A percentile compares a stretch with the other conserved stretches of the same genome.
These are phyloP conservation scores for Thalassiosira livingstoniorum DNA, from an alignment of 352 stramenopile species.

Conservation along the genomic window DNA sequence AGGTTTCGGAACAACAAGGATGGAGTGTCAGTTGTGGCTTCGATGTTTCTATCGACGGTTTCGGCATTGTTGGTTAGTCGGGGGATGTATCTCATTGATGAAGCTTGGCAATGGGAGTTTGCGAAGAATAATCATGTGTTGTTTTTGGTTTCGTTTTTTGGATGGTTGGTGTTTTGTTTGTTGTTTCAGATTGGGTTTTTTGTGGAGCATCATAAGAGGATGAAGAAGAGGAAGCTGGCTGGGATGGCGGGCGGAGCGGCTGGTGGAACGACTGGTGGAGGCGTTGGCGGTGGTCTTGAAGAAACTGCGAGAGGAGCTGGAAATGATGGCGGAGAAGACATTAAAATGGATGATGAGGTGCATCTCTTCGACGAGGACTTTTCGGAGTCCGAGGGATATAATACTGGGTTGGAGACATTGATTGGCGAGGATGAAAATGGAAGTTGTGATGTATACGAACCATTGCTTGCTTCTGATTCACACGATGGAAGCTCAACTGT, in stretches of 20 bases:
- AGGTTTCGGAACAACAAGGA: conserved; percentile 18
- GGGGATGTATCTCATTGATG: conserved; percentile 22
- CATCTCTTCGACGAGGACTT: background rate
- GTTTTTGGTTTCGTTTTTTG: conserved; percentile 34
- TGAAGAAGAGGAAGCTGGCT: conserved; percentile 17
- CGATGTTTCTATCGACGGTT: conserved; percentile 17
- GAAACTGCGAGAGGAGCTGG: conserved; percentile 2
- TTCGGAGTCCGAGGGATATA: background rate
- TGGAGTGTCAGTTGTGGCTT: conserved; percentile 29
- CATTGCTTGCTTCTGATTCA: too few species aligned
- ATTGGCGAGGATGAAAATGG: conserved; percentile 13
- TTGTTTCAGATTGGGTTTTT: conserved; percentile 27
- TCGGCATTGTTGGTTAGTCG: conserved; percentile 31
- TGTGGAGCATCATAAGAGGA: conserved; percentile 24
- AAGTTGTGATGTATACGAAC: background rate
- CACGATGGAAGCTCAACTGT: too few species aligned
- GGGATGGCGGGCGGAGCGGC: too few species aligned
- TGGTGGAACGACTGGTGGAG: too few species aligned
- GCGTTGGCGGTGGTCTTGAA: too few species aligned
- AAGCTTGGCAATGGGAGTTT: conserved; percentile 9
- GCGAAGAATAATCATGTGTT: background rate
- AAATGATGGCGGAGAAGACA: background rate
- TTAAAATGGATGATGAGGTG: background rate
- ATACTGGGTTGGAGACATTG: conserved; percentile 1
- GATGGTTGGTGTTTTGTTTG: conserved; percentile 28